Evolutionary conservation across 2,329 filamentous ascomycete species (phyloP), one percentile per base, ranked within the genome.

Genomic region (Lasiodiplodia gonubiensis): DNA sequence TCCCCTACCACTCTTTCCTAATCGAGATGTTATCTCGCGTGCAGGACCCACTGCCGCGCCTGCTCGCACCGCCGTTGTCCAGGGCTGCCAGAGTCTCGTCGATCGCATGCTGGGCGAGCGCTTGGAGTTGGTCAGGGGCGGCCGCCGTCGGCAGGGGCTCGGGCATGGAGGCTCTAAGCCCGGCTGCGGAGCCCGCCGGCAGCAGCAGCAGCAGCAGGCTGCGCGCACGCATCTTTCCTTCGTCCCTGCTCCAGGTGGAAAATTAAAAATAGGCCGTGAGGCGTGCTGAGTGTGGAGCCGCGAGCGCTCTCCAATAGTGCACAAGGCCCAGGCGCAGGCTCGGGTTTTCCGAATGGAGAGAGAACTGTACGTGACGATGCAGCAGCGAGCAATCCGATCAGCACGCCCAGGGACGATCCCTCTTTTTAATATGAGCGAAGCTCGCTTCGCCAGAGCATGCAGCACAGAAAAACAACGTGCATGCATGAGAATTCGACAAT

Each of bases 1-100:
- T n/a, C 18, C n/a, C 49, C 39, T 30, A 64, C 61, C 61, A 46
- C 12, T 64, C 61, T 33, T 52, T 52, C 10, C 61, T 23, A 23
- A 46, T 33, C 14, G 37, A 27, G 21, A 54, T 11, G 33, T 42
- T 46, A n/a, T 54, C 14, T 14, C n/a, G 35, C 11, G 35, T 42
- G 25, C 60, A 53, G 16, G 39, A 10, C 30, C 30, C 30, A 10
- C 30, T 5, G 14, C 7, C 14, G 39, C 39, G 39, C 39, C 7
- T 42, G 6, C 39, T 18, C 39, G 30, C 30, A 16, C 35, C 37
- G 37, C 14, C 3, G 11, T 39, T 49, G 12, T 23, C 18, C 11
- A 60, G 27, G 18, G 25, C 39, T 3, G 57, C 27, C 18, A 21
- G 8, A 27, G 23, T 33, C 25, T 49, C 39, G 12, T 49, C 57